Conservation (phyloP, 2,329 filamentous ascomycete species). For the Amauroascus verrucosus region DNA sequence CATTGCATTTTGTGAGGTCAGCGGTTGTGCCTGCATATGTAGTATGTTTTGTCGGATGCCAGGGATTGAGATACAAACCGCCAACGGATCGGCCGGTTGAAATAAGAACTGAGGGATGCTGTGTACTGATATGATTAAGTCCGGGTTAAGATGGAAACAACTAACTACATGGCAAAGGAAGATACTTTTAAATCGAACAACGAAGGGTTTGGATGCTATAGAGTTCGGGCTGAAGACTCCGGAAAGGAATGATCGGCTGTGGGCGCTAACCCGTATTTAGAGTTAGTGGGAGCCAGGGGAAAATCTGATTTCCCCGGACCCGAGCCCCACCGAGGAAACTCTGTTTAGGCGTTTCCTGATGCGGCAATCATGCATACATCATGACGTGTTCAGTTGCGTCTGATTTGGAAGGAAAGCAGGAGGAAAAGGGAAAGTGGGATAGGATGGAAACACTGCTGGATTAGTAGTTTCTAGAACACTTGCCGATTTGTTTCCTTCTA, state of each 20-base stretch:
- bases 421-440: not conserved
- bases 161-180: no score
- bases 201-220: no score
- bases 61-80: not conserved
- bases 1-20: not conserved
- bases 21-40: slow-evolving; percentile 2
- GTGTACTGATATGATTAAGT: no score
- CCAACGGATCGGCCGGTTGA: not conserved
- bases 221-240: no score
- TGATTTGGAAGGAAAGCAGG: not conserved
- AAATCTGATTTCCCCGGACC: slow-evolving; percentile 10
- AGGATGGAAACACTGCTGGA: no score
- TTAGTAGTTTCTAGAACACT: not conserved
- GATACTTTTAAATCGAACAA: no score
- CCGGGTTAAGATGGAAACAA: no score
- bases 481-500: no score
- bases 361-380: not conserved
- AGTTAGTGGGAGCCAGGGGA: slow-evolving; percentile 6
- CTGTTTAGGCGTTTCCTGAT: not conserved
- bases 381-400: not conserved
- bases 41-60: not conserved
- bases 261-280: no score
- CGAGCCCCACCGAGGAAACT: slow-evolving; percentile 5
- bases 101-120: not conserved
- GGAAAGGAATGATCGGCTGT: no score